Evolutionary conservation across 345 rosid species (phyloP), one percentile per base, ranked within the genome.

Genomic region (Psidium friedrichsthalianum): DNA sequence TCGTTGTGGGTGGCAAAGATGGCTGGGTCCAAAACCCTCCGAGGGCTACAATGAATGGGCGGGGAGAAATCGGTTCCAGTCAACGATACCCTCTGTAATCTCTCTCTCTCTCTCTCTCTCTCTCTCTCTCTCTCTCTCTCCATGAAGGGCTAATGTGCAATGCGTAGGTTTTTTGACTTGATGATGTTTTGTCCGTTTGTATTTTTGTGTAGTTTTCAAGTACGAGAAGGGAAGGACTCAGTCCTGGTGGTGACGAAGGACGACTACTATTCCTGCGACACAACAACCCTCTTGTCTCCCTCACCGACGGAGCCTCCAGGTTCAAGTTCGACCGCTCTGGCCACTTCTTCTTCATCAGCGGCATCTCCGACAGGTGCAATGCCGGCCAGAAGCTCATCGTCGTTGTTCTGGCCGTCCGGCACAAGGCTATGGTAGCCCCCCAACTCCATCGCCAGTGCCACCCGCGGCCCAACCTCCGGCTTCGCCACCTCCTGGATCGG

Each of bases 21-120:
- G 99, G 99, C 10, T 96, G 99, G 99, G 94, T 93, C 83, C 84
- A 86, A 24, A 86, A 88, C 13, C 98, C 99, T 64, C 90, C 13
- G 98, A 96, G 90, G 88, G 86, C 40, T 94, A 94, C 91, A 83
- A 90, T 87, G 96, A 92, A 56, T 94, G 99, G 98, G 94, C 98
- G 74, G 94, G 90, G n/a, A 91, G 98, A 82, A 92, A 88, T 86
- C 88, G 99, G 88, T 96, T 96, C 87, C 98, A 92, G 92, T 94
- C 83, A 95, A 95, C 85, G 98, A 96, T 86, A 93, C 95, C 85
- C 94, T 96, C 83, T 55, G 98, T 94, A 92, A 87, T 92, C 84
- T 42, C 51, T 11, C 49, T 18, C n/a, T n/a, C n/a, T n/a, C n/a
- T n/a, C 32, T 44, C 52, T 85, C 22, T 15, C 83, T 36, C 40